Evolutionary conservation across 2,329 filamentous ascomycete genomes (phyloP).

Genomic region (Colletotrichum costaricense): DNA sequence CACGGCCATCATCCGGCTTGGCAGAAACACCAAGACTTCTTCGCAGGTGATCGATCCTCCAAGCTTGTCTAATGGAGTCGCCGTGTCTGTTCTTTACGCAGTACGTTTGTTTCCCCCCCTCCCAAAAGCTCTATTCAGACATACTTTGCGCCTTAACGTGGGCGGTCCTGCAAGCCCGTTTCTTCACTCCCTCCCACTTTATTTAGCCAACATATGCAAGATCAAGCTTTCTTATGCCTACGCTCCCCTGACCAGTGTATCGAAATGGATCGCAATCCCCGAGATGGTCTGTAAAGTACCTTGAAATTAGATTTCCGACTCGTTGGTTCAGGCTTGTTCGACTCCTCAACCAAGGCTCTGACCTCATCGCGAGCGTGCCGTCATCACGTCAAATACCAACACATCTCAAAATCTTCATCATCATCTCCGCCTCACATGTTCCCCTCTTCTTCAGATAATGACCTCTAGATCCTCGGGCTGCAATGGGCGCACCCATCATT

Average conservation of each 20-base stretch:
- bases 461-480: not conserved
- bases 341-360: not conserved
- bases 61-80: not conserved
- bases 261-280: not conserved
- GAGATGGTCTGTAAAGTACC: not conserved
- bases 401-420: not conserved
- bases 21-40: conserved; percentile 24
- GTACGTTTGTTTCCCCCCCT: not conserved
- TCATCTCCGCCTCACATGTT: not conserved
- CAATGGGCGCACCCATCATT: not conserved
- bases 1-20: conserved; percentile 15
- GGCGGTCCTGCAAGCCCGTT: not conserved
- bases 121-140: not conserved
- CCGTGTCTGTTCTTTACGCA: not conserved
- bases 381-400: not conserved
- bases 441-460: not conserved
- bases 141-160: not conserved
- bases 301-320: not conserved
- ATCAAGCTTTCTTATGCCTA: conserved; percentile 18
- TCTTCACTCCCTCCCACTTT: not conserved
- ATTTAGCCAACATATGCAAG: not conserved
- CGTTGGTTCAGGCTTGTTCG: not conserved
- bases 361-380: not conserved
- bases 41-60: not conserved
- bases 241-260: not conserved